phyloP scores from a whole-genome alignment of 2,329 filamentous ascomycete species.

The Alternaria angustiovoidea region DNA sequence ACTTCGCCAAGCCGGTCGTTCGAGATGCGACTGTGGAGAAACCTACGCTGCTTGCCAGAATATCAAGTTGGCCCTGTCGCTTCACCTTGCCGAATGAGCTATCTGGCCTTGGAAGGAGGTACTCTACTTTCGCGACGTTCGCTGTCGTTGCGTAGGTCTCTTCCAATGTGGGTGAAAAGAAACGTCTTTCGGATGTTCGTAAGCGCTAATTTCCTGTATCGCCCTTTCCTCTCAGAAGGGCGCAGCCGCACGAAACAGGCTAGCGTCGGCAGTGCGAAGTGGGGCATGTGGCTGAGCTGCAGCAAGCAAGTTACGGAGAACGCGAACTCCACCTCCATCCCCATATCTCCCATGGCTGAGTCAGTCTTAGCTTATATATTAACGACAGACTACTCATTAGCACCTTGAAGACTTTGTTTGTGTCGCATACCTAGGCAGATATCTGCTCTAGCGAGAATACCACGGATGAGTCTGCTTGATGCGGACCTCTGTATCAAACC shows the following conservation, averaged over 20 bases:
- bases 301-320: constrained; percentile 2
- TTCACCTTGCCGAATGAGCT: background rate
- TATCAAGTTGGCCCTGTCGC: too few species aligned
- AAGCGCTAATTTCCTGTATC: constrained; percentile 23
- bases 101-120: background rate
- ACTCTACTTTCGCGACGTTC: background rate
- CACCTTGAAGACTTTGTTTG: background rate
- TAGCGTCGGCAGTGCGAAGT: constrained; percentile 13
- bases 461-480: background rate
- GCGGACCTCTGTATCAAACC: background rate
- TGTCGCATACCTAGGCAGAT: background rate
- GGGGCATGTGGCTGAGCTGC: constrained; percentile 17
- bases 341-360: background rate
- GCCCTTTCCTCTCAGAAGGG: constrained; percentile 23
- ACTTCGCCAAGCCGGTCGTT: constrained; percentile 13
- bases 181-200: constrained; percentile 1
- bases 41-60: background rate
- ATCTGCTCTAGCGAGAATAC: background rate
- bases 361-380: background rate
- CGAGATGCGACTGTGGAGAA: background rate
- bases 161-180: constrained; percentile 4
- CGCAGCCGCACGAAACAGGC: constrained; percentile 16
- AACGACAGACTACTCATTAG: background rate
- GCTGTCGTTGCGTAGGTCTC: background rate
- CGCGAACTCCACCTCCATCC: background rate